Evolutionary conservation across 2,329 filamentous ascomycete genomes (phyloP), one percentile per base, ranked within the genome.

Genomic region (Malbranchea cinnamomea): DNA sequence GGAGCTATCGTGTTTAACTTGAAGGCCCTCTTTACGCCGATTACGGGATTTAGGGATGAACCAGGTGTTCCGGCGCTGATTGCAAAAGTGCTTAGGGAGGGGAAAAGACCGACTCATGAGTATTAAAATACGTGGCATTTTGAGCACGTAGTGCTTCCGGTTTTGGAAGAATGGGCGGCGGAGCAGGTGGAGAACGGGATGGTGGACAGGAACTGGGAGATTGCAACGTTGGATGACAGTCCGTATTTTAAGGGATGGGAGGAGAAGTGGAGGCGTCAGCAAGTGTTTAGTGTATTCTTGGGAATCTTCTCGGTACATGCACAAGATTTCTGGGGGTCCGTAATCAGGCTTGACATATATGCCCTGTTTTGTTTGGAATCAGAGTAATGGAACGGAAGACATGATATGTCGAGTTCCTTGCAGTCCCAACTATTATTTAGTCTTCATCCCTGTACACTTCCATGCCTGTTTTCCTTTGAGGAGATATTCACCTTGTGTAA

Each of bases 71-170:
- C 83, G 0, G 68, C 67, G 0, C 48, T 91, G 4, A 31, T 83
- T 2, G 52, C 72, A 2, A 79, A 77, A 52, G 58, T 89, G 1
- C 43, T 87, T n/a, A 67, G 60, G 12, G 71, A 81, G 17, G 79
- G 76, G 2, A 83, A 83, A 53, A 65, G 64, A 46, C 71, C 53
- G 22, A 44, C 87, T 6, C 74, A 85, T 72, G 65, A 75, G 41
- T 89, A 89, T 46, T 91, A 91, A 58, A 71, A 66, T n/a, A 78
- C 75, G 0, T 82, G 76, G 72, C 78, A 85, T 52, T 73, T 77
- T 2, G 74, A 85, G 49, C 76, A 83, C 52, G 65, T 83, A 0
- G 68, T 72, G 0, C 57, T 81, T 28, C 77, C 78, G 0, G 62
- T 63, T 0, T 44, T 89, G 36, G 65, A 73, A 42, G 47, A 58